These are phyloP conservation scores for Zygoascus flipseniorum DNA, from an alignment of 805 yeast genomes.

Conservation along the genomic window DNA sequence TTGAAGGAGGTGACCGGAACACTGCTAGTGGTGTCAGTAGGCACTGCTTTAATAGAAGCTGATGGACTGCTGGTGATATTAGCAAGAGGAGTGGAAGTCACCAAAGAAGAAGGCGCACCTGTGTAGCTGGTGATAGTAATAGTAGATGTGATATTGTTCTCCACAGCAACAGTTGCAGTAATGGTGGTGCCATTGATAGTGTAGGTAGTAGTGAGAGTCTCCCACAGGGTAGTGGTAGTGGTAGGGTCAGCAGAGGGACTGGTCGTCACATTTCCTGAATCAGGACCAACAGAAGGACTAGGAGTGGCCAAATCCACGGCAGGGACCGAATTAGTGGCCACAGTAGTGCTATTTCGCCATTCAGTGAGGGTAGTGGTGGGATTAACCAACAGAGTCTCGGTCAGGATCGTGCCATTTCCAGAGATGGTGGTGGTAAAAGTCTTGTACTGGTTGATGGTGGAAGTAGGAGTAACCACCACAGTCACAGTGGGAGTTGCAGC, in stretches of 20 bases:
- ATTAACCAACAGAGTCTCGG: slow-evolving; percentile 3
- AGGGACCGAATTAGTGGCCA: not conserved
- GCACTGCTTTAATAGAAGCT: not conserved
- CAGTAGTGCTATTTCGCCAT: not conserved
- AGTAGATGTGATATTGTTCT: not conserved
- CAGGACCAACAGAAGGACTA: not conserved
- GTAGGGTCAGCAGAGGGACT: not conserved
- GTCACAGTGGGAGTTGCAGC: slow-evolving; percentile 8
- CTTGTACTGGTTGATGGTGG: slow-evolving; percentile 3
- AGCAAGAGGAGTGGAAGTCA: not conserved
- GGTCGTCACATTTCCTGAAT: not conserved
- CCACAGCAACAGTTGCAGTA: not conserved
- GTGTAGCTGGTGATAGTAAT: not conserved
- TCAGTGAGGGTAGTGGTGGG: slow-evolving; percentile 1
- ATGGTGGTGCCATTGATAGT: not conserved
- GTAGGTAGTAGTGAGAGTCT: not conserved
- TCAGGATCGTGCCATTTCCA: slow-evolving; percentile 7
- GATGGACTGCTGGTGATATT: not conserved
- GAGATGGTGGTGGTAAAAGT: slow-evolving; percentile 9
- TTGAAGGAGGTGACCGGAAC: not conserved
- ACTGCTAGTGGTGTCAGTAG: not conserved
- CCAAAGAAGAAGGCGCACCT: not conserved
- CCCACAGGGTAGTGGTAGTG: slow-evolving; percentile 3
- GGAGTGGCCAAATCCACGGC: not conserved
- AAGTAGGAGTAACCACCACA: slow-evolving; percentile 8